Conservation (phyloP, 2,329 filamentous ascomycete genomes). For the Ceratocystis papillata region DNA sequence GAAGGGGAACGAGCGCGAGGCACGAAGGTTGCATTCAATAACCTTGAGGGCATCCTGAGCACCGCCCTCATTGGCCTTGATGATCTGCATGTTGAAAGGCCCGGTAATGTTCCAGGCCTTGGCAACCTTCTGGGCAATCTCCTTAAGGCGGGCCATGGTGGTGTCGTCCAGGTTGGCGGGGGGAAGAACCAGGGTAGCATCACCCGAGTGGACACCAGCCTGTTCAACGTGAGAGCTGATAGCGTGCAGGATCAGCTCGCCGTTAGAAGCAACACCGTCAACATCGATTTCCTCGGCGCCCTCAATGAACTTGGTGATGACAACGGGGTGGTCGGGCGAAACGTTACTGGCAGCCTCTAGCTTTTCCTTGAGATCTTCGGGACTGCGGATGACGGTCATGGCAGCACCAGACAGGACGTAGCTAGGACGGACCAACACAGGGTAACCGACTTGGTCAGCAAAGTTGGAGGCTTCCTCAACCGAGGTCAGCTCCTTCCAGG, state of each 20-base stretch:
- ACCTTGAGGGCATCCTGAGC: conserved; percentile 69
- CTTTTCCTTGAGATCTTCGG: conserved; percentile 88
- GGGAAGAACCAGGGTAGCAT: conserved; percentile 87
- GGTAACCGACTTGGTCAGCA: conserved; percentile 75
- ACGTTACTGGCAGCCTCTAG: conserved; percentile 81
- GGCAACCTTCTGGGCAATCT: conserved; percentile 90
- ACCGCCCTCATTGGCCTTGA: conserved; percentile 75
- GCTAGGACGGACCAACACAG: conserved; percentile 84
- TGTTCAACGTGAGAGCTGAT: conserved; percentile 94
- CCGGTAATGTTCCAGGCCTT: conserved; percentile 95
- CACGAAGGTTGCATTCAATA: conserved; percentile 95
- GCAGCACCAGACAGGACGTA: conserved; percentile 96
- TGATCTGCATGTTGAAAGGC: conserved; percentile 99
- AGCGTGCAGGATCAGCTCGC: conserved; percentile 80
- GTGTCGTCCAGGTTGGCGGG: conserved; percentile 66
- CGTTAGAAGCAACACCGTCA: conserved; percentile 78
- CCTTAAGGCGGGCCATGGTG: conserved; percentile 80
- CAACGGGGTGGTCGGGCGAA: conserved; percentile 91
- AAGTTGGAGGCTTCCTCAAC: conserved; percentile 80
- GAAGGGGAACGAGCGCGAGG: conserved; percentile 95
- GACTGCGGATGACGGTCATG: conserved; percentile 90
- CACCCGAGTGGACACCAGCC: conserved; percentile 94
- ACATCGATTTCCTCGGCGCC: conserved; percentile 94
- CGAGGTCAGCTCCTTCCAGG: conserved; percentile 94
- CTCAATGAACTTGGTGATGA: conserved; percentile 97